These are phyloP conservation scores for Aspergillus persii DNA, from an alignment of 2,329 filamentous ascomycete genomes.

Conservation along the genomic window DNA sequence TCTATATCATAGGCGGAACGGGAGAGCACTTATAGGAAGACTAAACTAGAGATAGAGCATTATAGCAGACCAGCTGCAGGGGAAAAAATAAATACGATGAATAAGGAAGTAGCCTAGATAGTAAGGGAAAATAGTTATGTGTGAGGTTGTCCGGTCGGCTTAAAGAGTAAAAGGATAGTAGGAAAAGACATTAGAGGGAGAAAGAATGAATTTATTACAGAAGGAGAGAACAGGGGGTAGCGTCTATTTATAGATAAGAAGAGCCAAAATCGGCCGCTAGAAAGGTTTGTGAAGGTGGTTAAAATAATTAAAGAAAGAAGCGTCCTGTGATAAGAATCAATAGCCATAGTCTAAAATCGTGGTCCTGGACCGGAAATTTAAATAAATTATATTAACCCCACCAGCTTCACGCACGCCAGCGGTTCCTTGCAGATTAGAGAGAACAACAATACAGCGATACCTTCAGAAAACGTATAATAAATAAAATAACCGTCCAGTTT, in stretches of 20 bases:
- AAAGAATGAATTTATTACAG: background rate
- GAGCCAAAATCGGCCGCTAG: background rate
- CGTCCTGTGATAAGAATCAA: background rate
- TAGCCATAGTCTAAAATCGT: background rate
- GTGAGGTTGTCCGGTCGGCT: background rate
- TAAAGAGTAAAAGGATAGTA: background rate
- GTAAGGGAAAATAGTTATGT: background rate
- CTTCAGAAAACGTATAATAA: too few species aligned
- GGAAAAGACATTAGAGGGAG: background rate
- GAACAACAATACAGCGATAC: too few species aligned
- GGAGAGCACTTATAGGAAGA: background rate
- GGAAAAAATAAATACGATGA: background rate
- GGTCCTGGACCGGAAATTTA: background rate
- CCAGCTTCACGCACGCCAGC: background rate
- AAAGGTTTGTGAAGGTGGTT: background rate
- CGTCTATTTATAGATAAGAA: background rate
- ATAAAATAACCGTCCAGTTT: too few species aligned
- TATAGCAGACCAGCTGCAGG: background rate
- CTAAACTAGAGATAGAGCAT: background rate
- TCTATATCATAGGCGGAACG: background rate
- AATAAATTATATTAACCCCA: background rate
- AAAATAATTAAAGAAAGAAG: slow-evolving; percentile 1
- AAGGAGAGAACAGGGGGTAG: background rate
- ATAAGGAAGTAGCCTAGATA: background rate
- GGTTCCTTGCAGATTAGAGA: slow-evolving; percentile 1